phyloP scores from a whole-genome alignment of 2,329 filamentous ascomycete species.

The Pseudogymnoascus sp. region DNA sequence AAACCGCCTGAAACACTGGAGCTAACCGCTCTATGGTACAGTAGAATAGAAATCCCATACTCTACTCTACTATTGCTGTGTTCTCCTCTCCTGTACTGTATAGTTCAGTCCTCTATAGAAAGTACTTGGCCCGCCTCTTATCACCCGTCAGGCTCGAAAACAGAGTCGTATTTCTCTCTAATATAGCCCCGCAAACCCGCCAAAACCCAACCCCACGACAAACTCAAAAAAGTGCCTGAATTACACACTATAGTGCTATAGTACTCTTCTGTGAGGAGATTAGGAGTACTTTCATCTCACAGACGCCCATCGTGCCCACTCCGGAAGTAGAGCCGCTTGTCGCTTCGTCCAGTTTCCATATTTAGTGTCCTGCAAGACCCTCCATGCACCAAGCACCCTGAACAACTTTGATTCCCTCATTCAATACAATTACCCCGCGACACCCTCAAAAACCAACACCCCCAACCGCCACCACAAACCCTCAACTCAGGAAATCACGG shows the following conservation, averaged over 20 bases:
- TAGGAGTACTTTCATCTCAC: background rate
- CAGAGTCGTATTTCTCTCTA: background rate
- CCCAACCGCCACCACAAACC: background rate
- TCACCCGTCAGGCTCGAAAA: background rate
- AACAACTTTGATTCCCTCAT: background rate
- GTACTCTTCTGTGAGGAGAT: background rate
- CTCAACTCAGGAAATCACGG: background rate
- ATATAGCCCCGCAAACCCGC: background rate
- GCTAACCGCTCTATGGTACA: background rate
- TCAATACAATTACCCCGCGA: background rate
- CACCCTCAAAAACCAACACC: background rate
- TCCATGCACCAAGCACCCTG: background rate
- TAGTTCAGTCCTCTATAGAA: background rate
- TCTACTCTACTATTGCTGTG: background rate
- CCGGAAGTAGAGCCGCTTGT: background rate
- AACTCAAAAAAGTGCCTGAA: background rate
- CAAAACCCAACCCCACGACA: background rate
- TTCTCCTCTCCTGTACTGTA: background rate
- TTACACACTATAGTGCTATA: background rate
- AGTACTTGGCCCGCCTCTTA: background rate
- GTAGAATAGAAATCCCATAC: background rate
- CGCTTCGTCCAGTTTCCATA: background rate
- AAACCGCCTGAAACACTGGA: background rate
- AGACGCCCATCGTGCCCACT: background rate
- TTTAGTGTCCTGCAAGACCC: background rate